phyloP scores from a whole-genome alignment of 2,329 filamentous ascomycete species.

The Biscogniauxia mediterranea region DNA sequence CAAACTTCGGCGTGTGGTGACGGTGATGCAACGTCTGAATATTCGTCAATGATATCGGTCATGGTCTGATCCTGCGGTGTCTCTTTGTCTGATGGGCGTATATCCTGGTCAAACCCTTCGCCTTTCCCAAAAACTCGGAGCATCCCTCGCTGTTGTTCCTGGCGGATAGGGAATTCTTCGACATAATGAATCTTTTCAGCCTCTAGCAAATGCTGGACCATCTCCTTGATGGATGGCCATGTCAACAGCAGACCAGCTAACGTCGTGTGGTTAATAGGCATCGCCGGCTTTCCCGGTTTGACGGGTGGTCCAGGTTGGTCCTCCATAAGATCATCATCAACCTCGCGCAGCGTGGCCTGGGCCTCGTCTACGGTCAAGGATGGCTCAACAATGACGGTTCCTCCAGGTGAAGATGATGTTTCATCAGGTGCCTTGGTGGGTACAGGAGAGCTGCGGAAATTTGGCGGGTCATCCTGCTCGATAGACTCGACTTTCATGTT shows the following conservation, averaged over 20 bases:
- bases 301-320: slow-evolving; percentile 51
- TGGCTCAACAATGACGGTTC: slow-evolving; percentile 24
- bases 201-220: slow-evolving; percentile 56
- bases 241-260: slow-evolving; percentile 79
- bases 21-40: slow-evolving; percentile 52
- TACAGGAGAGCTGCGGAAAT: slow-evolving; percentile 22
- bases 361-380: slow-evolving; percentile 31
- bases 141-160: slow-evolving; percentile 71
- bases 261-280: slow-evolving; percentile 85
- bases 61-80: slow-evolving; percentile 36
- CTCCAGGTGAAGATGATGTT: slow-evolving; percentile 30
- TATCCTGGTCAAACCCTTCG: slow-evolving; percentile 61
- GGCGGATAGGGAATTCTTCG: slow-evolving; percentile 71
- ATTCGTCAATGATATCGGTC: slow-evolving; percentile 41
- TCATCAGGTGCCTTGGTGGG: slow-evolving; percentile 22
- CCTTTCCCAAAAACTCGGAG: slow-evolving; percentile 76
- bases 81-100: slow-evolving; percentile 48
- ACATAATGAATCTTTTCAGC: slow-evolving; percentile 53
- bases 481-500: slow-evolving; percentile 33
- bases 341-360: slow-evolving; percentile 33
- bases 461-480: slow-evolving; percentile 32
- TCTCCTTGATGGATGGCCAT: slow-evolving; percentile 64
- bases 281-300: slow-evolving; percentile 61
- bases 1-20: slow-evolving; percentile 54
- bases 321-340: slow-evolving; percentile 48